Evolutionary conservation across 306 rosid genomes (phyloP).

Genomic region (Cicer cuneatum): DNA sequence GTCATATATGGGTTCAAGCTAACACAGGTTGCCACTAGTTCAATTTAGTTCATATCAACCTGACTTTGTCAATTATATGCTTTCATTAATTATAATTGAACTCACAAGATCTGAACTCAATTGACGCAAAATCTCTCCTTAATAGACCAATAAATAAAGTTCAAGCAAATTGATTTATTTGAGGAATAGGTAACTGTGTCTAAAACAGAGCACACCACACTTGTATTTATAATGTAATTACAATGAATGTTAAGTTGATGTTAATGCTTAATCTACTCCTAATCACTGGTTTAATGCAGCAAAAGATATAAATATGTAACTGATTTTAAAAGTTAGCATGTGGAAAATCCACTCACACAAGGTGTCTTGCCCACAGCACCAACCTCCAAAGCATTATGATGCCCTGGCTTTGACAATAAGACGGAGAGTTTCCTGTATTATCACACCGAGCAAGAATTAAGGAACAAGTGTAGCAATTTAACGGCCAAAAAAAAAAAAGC

Average conservation of each 20-base stretch:
- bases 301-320: not conserved
- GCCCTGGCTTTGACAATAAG: slow-evolving; percentile 54
- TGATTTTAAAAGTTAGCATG: not conserved
- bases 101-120: not conserved
- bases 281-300: not conserved
- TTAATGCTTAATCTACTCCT: not conserved
- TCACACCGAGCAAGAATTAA: slow-evolving; percentile 24
- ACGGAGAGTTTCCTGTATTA: slow-evolving; percentile 59
- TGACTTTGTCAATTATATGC: not conserved
- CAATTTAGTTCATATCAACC: slow-evolving; percentile 6
- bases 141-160: not conserved
- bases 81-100: slow-evolving; percentile 13
- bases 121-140: not conserved
- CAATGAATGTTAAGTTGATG: not conserved
- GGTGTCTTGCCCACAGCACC: slow-evolving; percentile 47
- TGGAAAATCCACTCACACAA: slow-evolving; percentile 45
- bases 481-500: slow-evolving; percentile 5
- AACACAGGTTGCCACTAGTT: not conserved
- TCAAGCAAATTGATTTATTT: not conserved
- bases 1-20: not conserved
- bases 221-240: slow-evolving; percentile 1
- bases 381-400: slow-evolving; percentile 53
- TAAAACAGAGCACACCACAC: not conserved
- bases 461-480: not conserved
- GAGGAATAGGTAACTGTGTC: not conserved